Base-by-base conservation (phyloP, 1,284 basidiomycete species). In the Fomitopsis pinicola region DNA sequence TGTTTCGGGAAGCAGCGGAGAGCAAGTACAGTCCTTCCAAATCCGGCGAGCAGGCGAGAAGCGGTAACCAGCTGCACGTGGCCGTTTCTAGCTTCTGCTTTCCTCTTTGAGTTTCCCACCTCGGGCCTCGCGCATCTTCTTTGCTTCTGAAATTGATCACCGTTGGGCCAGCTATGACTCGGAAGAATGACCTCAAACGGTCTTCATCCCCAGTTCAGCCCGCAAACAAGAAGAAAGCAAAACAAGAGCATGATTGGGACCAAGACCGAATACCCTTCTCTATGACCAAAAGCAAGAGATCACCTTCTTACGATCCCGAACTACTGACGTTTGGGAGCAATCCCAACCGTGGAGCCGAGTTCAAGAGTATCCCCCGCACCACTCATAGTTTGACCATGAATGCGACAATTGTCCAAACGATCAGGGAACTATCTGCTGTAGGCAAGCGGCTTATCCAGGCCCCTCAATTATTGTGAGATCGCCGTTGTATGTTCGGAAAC, bases 361-460 rank as follows among this genome's bases (percentile, higher is more conserved):
- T 63, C 9, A 28, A 66, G 7, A 58, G 61, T 1, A 42, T 67
- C 19, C 42, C 62, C 6, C 38, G 55, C 2, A 53, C 52, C 7
- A 36, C 59, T 3, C 42, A 57, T 2, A 50, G 44, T 42, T 15
- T 33, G 55, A 48, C 46, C 17, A 48, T 68, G 57, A 70, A 70
- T 57, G 63, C 65, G 26, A 28, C 66, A 4, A 64, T 70, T 9
- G 15, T 70, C 3, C 26, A 61, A 8, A 67, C 64, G 1, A 63
- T 65, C 0, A 28, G 44, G 8, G 61, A 61, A 2, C 62, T 70
- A 6, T 64, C 65, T 12, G 48, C 57, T 6, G 62, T 63, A 38
- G 66, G 66, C 8, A 69, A 68, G 44, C 65, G 68, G 7, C 45
- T 69, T 19, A 59, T 62, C 10, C 60, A 63, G 48, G 67, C 67